A percentile compares a stretch with the other conserved stretches of the same genome.
Evolutionary conservation across 2,329 filamentous ascomycete species (phyloP).

Genomic region (Coniochaeta hoffmannii): DNA sequence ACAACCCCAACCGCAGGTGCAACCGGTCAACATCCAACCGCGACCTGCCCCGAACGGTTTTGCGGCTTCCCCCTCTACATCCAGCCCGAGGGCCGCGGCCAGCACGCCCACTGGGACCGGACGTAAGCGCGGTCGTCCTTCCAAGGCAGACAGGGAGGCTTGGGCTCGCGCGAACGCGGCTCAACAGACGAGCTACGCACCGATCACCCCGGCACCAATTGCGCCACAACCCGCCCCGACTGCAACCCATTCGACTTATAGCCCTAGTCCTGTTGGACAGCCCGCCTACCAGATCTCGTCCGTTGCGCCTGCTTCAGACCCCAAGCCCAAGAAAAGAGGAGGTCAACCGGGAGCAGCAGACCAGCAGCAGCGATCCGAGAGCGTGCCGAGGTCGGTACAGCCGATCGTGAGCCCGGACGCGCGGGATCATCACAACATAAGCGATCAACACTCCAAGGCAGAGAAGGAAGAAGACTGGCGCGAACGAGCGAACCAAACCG

Average conservation of each 20-base stretch:
- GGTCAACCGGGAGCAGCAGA: not conserved
- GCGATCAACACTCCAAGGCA: not conserved
- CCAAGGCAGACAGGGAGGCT: conserved; percentile 22
- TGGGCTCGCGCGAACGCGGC: conserved; percentile 13
- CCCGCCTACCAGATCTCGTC: conserved; percentile 3
- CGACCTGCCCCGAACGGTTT: conserved; percentile 19
- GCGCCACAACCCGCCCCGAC: conserved; percentile 8
- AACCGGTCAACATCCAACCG: conserved; percentile 22
- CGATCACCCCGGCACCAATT: conserved; percentile 15
- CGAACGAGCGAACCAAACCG: not conserved
- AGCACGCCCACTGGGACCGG: conserved; percentile 11
- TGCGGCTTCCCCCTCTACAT: conserved; percentile 6
- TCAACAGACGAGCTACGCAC: conserved; percentile 13
- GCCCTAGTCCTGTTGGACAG: conserved; percentile 6
- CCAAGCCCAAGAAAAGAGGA: conserved; percentile 7
- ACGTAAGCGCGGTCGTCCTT: conserved; percentile 25
- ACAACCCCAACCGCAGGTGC: conserved; percentile 8
- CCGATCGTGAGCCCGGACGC: not conserved
- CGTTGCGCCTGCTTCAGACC: not conserved
- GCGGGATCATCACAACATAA: not conserved
- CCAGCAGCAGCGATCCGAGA: not conserved
- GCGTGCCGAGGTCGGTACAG: not conserved
- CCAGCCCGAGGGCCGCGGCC: conserved; percentile 7
- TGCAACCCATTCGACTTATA: conserved; percentile 8
- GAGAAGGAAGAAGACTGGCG: not conserved